phyloP scores from a whole-genome alignment of 106 monocot species.

The Dactylorhiza incarnata region DNA sequence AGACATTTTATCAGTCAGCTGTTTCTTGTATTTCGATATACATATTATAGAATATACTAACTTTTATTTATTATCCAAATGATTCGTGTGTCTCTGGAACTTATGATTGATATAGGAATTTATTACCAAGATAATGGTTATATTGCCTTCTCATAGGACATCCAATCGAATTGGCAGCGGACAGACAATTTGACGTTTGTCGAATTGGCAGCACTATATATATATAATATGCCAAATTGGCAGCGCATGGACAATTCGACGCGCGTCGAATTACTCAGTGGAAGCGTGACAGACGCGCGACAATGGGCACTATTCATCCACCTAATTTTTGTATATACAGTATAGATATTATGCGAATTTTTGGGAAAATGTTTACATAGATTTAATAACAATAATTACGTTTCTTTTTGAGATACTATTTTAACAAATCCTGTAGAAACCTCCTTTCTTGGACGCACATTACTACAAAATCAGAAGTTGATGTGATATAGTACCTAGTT shows the following conservation, averaged over 20 bases:
- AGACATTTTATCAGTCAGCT: slow-evolving; percentile 1
- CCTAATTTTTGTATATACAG: too few species aligned
- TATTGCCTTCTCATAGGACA: background rate
- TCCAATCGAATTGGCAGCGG: too few species aligned
- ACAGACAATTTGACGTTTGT: too few species aligned
- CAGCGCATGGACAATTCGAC: too few species aligned
- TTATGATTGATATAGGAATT: background rate
- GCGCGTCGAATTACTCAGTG: too few species aligned
- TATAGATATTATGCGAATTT: too few species aligned
- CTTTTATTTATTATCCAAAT: background rate
- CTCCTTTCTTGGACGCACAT: background rate
- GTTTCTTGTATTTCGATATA: slow-evolving; percentile 2
- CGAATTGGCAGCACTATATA: too few species aligned
- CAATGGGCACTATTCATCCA: too few species aligned
- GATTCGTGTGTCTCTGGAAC: background rate
- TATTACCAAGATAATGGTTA: background rate
- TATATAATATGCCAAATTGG: too few species aligned
- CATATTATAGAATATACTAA: slow-evolving; percentile 1
- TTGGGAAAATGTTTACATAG: background rate
- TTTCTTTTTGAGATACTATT: background rate
- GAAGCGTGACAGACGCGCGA: too few species aligned
- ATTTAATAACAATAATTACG: background rate
- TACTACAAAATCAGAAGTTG: too few species aligned
- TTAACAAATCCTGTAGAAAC: background rate
- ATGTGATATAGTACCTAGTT: too few species aligned